phyloP scores from a whole-genome alignment of 129 eudicot species.

The Tagetes patula region DNA sequence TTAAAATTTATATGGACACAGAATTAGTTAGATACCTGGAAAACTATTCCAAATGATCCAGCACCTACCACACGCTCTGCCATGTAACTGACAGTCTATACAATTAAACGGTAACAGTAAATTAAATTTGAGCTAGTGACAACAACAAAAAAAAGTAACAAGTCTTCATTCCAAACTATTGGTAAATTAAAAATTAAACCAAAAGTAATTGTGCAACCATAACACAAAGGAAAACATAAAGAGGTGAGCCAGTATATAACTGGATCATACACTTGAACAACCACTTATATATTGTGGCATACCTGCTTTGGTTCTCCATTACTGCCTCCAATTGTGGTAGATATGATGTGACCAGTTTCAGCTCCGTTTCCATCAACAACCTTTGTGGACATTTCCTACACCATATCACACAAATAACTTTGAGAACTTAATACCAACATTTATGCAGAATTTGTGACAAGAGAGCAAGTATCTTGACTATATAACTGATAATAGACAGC shows the following conservation, averaged over 20 bases:
- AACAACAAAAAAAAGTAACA: neutral
- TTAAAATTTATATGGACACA: conserved; percentile 5
- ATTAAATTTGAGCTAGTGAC: neutral
- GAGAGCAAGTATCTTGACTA: neutral
- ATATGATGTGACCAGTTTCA: conserved; percentile 81
- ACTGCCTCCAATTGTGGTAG: conserved; percentile 86
- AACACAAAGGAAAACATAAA: conserved; percentile 20
- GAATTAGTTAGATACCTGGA: conserved; percentile 49
- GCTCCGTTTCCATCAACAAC: conserved; percentile 66
- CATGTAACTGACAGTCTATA: conserved; percentile 76
- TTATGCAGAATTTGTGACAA: neutral
- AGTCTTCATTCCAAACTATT: neutral
- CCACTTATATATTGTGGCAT: neutral
- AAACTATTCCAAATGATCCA: conserved; percentile 82
- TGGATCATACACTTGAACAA: neutral
- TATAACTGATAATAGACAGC: neutral
- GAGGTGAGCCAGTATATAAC: neutral
- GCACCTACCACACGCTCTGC: conserved; percentile 87
- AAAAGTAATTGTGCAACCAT: neutral
- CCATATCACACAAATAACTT: conserved; percentile 13
- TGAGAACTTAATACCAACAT: neutral
- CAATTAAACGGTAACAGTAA: neutral
- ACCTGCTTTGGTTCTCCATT: conserved; percentile 98
- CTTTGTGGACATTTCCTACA: conserved; percentile 69
- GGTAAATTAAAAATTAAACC: neutral